These are phyloP conservation scores for Mycosarcoma mackinlayi DNA, from an alignment of 1,284 basidiomycete genomes.

Conservation along the genomic window DNA sequence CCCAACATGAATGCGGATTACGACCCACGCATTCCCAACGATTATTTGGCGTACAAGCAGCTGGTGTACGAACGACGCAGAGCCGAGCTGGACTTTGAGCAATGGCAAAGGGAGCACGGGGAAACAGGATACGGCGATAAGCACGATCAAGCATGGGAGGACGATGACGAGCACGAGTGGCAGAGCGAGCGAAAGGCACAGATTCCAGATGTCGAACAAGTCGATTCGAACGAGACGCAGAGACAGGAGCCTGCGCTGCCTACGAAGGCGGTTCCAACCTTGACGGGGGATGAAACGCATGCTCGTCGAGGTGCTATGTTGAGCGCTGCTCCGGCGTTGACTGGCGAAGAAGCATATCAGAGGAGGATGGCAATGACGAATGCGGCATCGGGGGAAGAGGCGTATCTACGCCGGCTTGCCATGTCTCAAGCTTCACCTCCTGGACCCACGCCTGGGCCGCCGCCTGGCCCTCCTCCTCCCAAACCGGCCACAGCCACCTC, in stretches of 20 bases:
- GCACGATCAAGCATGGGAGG: conserved; percentile 8
- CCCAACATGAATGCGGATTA: conserved; percentile 60
- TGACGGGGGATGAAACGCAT: conserved; percentile 46
- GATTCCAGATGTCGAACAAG: background rate
- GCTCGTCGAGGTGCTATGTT: conserved; percentile 27
- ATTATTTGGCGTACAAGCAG: conserved; percentile 57
- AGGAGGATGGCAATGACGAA: conserved; percentile 19
- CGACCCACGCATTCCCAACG: conserved; percentile 61
- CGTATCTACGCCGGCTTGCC: conserved; percentile 33
- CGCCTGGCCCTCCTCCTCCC: conserved; percentile 17
- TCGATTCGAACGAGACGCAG: background rate
- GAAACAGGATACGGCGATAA: conserved; percentile 15
- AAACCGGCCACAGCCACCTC: background rate
- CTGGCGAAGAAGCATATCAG: conserved; percentile 32
- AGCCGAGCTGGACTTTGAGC: conserved; percentile 19
- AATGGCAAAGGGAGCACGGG: conserved; percentile 21
- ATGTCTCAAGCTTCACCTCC: conserved; percentile 28
- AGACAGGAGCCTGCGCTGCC: background rate
- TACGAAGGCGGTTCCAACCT: background rate
- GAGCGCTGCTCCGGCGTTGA: background rate
- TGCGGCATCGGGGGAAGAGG: conserved; percentile 35
- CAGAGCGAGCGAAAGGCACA: conserved; percentile 1
- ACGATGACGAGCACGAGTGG: conserved; percentile 25
- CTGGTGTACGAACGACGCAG: conserved; percentile 46
- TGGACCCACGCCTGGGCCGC: conserved; percentile 19